A percentile compares a stretch with the other conserved stretches of the same genome.
phyloP scores from a whole-genome alignment of 345 rosid species.

The Sonneratia caseolaris region DNA sequence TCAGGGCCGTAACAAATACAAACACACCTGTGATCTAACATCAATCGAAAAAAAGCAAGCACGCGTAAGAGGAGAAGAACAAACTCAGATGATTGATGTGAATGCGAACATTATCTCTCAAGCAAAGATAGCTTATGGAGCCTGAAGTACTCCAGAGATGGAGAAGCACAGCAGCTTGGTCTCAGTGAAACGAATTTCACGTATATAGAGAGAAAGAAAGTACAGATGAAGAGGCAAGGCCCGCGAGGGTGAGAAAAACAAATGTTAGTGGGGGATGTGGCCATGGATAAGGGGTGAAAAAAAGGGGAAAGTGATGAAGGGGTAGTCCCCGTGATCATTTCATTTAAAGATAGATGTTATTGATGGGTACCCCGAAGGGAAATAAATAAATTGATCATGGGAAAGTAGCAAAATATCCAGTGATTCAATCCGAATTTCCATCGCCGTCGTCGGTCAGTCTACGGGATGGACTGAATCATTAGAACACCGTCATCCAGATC shows the following conservation, averaged over 20 bases:
- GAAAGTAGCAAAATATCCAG: not conserved
- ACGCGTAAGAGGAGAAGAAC: not conserved
- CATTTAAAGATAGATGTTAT: not conserved
- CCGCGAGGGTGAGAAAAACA: not conserved
- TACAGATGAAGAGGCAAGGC: not conserved
- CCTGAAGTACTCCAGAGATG: not conserved
- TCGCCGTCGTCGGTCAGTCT: not conserved
- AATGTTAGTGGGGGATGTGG: conserved; percentile 1
- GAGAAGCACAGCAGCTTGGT: not conserved
- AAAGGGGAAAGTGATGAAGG: not conserved
- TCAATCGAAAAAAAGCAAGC: not conserved
- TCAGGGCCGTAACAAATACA: not conserved
- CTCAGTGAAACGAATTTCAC: not conserved
- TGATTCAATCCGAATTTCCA: not conserved
- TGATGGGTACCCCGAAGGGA: not conserved
- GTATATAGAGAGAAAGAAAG: not conserved
- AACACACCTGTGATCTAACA: not conserved
- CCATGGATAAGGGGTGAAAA: not conserved
- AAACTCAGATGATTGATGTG: not conserved
- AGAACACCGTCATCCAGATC: not conserved
- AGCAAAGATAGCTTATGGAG: not conserved
- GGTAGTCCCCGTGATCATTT: not conserved
- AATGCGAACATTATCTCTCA: not conserved
- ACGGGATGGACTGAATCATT: not conserved
- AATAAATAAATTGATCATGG: not conserved